A percentile compares a stretch with the other conserved stretches of the same genome.
phyloP scores from a whole-genome alignment of 805 yeast genomes.

The Saturnispora dispora region DNA sequence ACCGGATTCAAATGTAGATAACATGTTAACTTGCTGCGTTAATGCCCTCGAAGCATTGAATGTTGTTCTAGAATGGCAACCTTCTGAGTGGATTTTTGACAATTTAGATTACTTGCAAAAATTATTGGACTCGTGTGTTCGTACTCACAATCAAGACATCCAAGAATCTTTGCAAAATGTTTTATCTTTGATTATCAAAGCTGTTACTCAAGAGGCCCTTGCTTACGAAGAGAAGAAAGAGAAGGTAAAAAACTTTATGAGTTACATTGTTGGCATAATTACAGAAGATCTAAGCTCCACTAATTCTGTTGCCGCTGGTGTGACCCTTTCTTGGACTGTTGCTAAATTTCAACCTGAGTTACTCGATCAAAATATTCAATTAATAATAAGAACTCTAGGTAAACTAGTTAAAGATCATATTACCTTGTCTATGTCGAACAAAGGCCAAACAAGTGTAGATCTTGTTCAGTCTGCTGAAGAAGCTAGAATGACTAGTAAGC shows the following conservation, averaged over 20 bases:
- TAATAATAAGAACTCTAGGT: constrained; percentile 78
- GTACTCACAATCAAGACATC: constrained; percentile 75
- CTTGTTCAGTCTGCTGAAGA: constrained; percentile 41
- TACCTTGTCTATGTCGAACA: constrained; percentile 44
- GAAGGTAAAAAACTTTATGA: constrained; percentile 46
- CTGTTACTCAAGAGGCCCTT: constrained; percentile 44
- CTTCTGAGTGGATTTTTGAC: constrained; percentile 67
- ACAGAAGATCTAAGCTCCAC: constrained; percentile 66
- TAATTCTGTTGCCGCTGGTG: constrained; percentile 80
- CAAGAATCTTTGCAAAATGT: constrained; percentile 80
- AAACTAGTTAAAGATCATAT: constrained; percentile 84
- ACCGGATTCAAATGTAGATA: constrained; percentile 62
- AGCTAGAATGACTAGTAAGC: constrained; percentile 67
- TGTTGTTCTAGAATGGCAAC: constrained; percentile 71
- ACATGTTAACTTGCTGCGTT: constrained; percentile 67
- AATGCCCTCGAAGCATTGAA: constrained; percentile 87
- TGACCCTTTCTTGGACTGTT: constrained; percentile 72
- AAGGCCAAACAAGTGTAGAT: constrained; percentile 21
- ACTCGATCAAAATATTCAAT: constrained; percentile 66
- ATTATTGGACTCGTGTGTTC: constrained; percentile 70
- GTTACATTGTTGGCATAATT: constrained; percentile 54
- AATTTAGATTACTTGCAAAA: constrained; percentile 62
- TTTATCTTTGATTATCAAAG: constrained; percentile 55
- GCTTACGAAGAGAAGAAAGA: constrained; percentile 38
- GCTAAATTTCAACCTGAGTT: constrained; percentile 65